phyloP scores from a whole-genome alignment of 345 rosid genomes.

The Garcia nutans region DNA sequence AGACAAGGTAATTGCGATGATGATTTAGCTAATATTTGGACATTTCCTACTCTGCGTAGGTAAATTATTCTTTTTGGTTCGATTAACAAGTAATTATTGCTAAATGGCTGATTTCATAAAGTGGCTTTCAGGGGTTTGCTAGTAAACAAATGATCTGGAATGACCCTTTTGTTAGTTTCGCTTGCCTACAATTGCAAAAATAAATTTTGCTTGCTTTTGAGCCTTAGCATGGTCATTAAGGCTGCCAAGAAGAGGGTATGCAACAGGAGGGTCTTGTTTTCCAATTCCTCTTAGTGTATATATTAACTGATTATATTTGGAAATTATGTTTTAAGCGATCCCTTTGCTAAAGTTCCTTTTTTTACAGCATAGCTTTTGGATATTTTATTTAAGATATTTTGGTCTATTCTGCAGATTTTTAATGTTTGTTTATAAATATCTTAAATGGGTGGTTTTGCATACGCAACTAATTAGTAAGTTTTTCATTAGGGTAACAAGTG shows the following conservation, averaged over 20 bases:
- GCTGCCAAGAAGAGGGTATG: neutral
- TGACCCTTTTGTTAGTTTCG: neutral
- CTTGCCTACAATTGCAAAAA: neutral
- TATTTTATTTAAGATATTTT: neutral
- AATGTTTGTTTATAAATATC: neutral
- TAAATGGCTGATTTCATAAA: neutral
- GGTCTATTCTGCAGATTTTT: neutral
- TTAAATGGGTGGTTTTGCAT: neutral
- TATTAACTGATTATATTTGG: too few relatives aligned
- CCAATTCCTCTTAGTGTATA: neutral
- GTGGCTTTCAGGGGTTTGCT: neutral
- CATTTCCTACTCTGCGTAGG: conserved; percentile 79
- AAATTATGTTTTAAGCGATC: too few relatives aligned
- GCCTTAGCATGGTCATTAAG: neutral
- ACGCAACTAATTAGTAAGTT: neutral
- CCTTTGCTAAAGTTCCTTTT: too few relatives aligned
- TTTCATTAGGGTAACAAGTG: neutral
- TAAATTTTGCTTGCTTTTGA: neutral
- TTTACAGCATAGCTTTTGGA: neutral
- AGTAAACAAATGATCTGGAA: neutral
- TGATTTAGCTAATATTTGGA: conserved; percentile 61
- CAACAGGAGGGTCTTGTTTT: neutral
- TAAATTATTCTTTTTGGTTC: conserved; percentile 22
- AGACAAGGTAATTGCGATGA: conserved; percentile 39
- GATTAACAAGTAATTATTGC: neutral